A percentile compares a stretch with the other conserved stretches of the same genome.
Evolutionary conservation across 306 rosid genomes (phyloP).

Genomic region (Prunus armeniaca): DNA sequence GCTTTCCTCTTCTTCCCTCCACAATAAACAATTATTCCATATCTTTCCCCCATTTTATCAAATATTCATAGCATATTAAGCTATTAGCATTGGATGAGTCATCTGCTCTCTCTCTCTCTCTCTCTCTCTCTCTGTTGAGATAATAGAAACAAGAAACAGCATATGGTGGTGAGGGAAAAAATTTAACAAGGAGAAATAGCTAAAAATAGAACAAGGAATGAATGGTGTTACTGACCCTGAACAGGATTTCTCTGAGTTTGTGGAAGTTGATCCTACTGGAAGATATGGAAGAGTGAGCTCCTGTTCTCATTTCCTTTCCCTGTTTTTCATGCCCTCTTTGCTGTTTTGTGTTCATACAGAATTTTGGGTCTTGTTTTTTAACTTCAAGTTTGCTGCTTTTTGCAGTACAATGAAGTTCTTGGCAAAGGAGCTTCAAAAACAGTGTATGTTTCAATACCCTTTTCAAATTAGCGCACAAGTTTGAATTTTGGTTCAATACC

Average conservation of each 20-base stretch:
- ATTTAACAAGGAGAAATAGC: constrained; percentile 9
- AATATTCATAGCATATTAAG: not conserved
- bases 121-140: constrained; percentile 12
- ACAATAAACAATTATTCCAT: constrained; percentile 24
- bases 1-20: constrained; percentile 15
- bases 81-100: constrained; percentile 16
- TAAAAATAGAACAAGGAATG: constrained; percentile 46
- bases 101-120: constrained; percentile 17
- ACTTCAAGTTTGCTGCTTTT: constrained; percentile 20
- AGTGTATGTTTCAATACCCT: constrained; percentile 54
- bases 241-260: constrained; percentile 56
- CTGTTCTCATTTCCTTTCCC: constrained; percentile 4
- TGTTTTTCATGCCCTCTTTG: not conserved
- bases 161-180: constrained; percentile 12
- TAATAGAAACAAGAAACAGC: constrained; percentile 15
- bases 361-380: not conserved
- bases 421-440: constrained; percentile 98
- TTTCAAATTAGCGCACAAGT: constrained; percentile 6
- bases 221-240: constrained; percentile 47
- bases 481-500: constrained; percentile 1
- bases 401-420: constrained; percentile 86
- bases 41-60: constrained; percentile 2
- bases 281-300: constrained; percentile 94
- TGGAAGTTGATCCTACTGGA: constrained; percentile 96
- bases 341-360: constrained; percentile 8